phyloP scores from a whole-genome alignment of 768 basidiomycete genomes.

The Filobasidium wieringae region DNA sequence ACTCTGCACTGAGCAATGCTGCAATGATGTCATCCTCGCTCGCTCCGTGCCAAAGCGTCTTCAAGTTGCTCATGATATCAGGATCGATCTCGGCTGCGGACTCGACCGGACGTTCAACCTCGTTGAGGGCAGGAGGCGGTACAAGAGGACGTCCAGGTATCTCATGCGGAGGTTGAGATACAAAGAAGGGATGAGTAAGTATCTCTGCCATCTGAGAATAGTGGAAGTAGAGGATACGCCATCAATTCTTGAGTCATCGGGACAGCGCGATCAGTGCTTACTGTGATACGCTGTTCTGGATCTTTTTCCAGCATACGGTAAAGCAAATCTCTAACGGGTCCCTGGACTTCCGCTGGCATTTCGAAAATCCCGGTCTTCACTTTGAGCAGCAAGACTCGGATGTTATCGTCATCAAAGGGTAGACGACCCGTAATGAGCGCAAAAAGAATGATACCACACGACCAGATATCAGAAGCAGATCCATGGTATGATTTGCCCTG shows the following conservation, averaged over 20 bases:
- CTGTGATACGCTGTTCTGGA: conserved; percentile 59
- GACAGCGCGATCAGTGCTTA: conserved; percentile 16
- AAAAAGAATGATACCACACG: conserved; percentile 84
- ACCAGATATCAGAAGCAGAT: conserved; percentile 86
- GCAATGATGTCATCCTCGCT: conserved; percentile 61
- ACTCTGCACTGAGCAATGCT: conserved; percentile 49
- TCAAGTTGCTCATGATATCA: conserved; percentile 79
- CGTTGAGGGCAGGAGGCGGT: conserved; percentile 51
- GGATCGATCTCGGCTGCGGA: conserved; percentile 60
- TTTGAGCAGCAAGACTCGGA: conserved; percentile 62
- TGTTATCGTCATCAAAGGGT: conserved; percentile 88
- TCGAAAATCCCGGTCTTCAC: conserved; percentile 61
- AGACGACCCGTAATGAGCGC: conserved; percentile 74
- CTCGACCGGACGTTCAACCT: conserved; percentile 58
- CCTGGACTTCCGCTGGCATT: conserved; percentile 60
- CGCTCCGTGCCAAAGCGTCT: conserved; percentile 79
- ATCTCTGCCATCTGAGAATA: conserved; percentile 54
- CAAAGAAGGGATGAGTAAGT: conserved; percentile 65
- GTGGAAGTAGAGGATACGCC: neutral
- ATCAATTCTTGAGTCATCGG: neutral
- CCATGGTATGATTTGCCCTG: conserved; percentile 74
- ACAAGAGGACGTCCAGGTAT: conserved; percentile 36
- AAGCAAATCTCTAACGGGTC: conserved; percentile 64
- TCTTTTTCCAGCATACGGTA: conserved; percentile 68
- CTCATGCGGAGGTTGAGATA: conserved; percentile 42